Conservation (phyloP, 805 yeast genomes). For the Barnettozyma sp. region DNA sequence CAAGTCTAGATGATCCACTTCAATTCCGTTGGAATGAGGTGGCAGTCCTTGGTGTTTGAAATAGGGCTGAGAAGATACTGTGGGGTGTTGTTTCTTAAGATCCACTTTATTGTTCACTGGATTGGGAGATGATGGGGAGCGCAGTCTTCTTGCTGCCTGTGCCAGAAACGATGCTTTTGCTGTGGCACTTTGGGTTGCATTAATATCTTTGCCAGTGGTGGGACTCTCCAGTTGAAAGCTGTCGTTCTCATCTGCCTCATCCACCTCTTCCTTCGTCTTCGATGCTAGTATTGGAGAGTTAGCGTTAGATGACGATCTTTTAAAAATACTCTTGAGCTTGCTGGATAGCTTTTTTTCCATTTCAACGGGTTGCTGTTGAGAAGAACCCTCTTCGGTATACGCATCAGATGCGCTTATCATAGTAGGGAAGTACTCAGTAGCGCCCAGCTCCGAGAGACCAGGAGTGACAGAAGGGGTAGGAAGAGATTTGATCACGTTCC, state of each 20-base stretch:
- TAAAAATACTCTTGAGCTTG: constrained; percentile 22
- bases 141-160: constrained; percentile 25
- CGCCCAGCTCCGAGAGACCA: constrained; percentile 5
- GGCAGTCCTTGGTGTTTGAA: constrained; percentile 55
- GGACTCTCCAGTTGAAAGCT: constrained; percentile 12
- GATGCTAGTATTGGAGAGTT: constrained; percentile 15
- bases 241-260: constrained; percentile 8
- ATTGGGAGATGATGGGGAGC: constrained; percentile 30
- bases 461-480: constrained; percentile 10
- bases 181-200: constrained; percentile 7
- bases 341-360: constrained; percentile 14
- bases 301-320: constrained; percentile 13
- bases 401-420: too few relatives aligned
- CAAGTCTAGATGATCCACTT: constrained; percentile 9
- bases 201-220: constrained; percentile 9
- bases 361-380: not conserved
- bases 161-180: constrained; percentile 11
- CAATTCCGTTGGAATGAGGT: constrained; percentile 34
- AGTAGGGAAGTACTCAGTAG: constrained; percentile 9
- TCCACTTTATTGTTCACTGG: constrained; percentile 14
- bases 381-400: constrained; percentile 1
- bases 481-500: constrained; percentile 6
- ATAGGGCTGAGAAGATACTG: constrained; percentile 37
- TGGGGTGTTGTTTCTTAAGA: constrained; percentile 5
- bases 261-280: constrained; percentile 7